Percentiles rank a stretch among this genome's conserved stretches.
These are phyloP conservation scores for Alternaria sp. DNA, from an alignment of 2,329 filamentous ascomycete species.

Conservation along the genomic window DNA sequence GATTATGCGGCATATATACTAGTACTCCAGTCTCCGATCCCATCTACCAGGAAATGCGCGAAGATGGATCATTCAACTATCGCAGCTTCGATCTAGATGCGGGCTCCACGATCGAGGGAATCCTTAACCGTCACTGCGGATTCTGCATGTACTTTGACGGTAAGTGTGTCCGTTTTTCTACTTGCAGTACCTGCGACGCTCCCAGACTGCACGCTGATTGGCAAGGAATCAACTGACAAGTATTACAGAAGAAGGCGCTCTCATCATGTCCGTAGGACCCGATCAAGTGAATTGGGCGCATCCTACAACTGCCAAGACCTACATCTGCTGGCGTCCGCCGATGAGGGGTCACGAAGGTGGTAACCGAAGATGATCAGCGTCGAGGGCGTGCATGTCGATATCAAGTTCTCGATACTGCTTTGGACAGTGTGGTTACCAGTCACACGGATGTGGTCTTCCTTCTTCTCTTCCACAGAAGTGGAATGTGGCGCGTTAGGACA, in stretches of 20 bases:
- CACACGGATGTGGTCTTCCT: background rate
- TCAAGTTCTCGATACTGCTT: background rate
- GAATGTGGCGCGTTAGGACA: background rate
- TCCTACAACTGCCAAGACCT: background rate
- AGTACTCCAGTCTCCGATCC: too few species aligned
- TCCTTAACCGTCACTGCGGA: background rate
- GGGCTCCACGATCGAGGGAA: background rate
- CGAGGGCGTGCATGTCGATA: background rate
- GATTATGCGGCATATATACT: too few species aligned
- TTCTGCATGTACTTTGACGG: conserved; percentile 1
- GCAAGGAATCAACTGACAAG: background rate
- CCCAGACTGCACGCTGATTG: background rate
- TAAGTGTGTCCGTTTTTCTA: background rate
- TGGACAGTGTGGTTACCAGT: background rate
- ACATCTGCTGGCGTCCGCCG: background rate
- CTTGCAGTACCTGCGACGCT: background rate
- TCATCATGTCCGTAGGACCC: background rate
- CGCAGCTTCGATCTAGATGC: too few species aligned
- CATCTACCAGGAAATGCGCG: too few species aligned
- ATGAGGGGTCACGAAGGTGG: too few species aligned
- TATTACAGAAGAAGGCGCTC: background rate
- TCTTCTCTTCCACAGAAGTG: background rate
- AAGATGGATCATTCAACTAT: too few species aligned
- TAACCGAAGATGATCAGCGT: background rate
- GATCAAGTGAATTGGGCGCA: too few species aligned